Evolutionary conservation across 176 grass and related monocot genomes (phyloP), one percentile per base, ranked within the genome.

Genomic region (Aegilops umbellulata): DNA sequence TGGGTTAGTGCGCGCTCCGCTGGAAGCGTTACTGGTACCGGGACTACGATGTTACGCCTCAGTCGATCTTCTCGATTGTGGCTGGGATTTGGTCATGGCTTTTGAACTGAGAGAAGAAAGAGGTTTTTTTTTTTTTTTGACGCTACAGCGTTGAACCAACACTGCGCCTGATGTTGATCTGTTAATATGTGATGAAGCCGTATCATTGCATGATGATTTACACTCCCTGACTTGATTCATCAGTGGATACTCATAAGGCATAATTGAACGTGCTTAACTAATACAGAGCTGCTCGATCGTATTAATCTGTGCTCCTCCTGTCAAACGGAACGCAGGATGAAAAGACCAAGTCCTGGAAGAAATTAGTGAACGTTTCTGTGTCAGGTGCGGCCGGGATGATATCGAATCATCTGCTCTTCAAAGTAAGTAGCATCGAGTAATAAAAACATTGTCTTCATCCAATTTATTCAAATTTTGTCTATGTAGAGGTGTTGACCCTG

Each of bases 341-440:
- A 1, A 92, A 94, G 82, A 94, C 93, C 19, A 95, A 89, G 65
- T 89, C 92, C 27, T 98, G 96, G 96, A 98, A 98, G 86, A 95
- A 86, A 72, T 65, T 98, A 64, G 91, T 95, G 47, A 98, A 86
- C 51, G 70, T 98, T 86, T 90, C 94, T 25, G 90, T 98, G 26
- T 98, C 96, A 49, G 94, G 96, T 77, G 96, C 94, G 3, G 93
- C 96, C 32, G 96, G 96, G 68, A 98, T 94, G 96, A 98, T 95
- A 88, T 92, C 92, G 36, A 98, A 98, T 46, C 96, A 98, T 90
- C 84, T 98, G 11, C 93, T 95, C 27, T 98, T 98, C 87, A 94
- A 98, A 87, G 96, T 95, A 86, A 91, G 38, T 31, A 82, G 1
- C 53, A 62, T 17, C 10, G 14, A 41, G 19, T 81, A 57, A 53